Evolutionary conservation across 225 moss, liverwort and hornwort genomes (phyloP).

Genomic region (Marchantia paleacea): DNA sequence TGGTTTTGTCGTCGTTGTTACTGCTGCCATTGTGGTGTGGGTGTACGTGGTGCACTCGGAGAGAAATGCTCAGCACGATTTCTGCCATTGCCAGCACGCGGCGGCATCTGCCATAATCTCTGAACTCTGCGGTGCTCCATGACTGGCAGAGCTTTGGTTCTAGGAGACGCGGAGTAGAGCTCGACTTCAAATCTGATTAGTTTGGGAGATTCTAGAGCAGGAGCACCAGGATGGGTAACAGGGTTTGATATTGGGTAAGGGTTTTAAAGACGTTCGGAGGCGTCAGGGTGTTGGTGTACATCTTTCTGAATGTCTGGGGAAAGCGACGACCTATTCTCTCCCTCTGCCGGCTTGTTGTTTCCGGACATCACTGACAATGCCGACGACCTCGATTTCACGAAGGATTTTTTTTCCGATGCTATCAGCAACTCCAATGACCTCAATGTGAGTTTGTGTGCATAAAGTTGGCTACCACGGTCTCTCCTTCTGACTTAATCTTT

Average conservation of each 20-base stretch:
- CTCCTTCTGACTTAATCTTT: background rate
- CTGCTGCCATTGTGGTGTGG: background rate
- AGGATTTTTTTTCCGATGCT: slow-evolving; percentile 47
- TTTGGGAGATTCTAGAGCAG: slow-evolving; percentile 6
- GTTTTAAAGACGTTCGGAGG: background rate
- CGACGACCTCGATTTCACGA: slow-evolving; percentile 51
- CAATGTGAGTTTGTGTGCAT: slow-evolving; percentile 38
- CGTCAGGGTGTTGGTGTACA: background rate
- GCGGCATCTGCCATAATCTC: too few species aligned
- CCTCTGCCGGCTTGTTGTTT: slow-evolving; percentile 40
- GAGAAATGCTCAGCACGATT: too few species aligned
- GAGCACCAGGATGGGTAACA: slow-evolving; percentile 23
- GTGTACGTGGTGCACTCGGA: too few species aligned
- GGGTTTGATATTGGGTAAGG: slow-evolving; percentile 11
- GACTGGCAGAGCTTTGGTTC: background rate
- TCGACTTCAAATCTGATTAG: background rate
- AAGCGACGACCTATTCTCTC: slow-evolving; percentile 51
- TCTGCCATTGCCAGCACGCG: too few species aligned
- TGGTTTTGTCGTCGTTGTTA: background rate
- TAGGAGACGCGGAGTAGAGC: background rate
- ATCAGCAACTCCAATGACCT: slow-evolving; percentile 35
- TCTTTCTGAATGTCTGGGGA: slow-evolving; percentile 60
- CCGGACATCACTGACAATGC: slow-evolving; percentile 49
- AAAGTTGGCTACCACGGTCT: background rate
- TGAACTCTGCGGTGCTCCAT: background rate